Evolutionary conservation across 495 filamentous ascomycete species (phyloP).

Genomic region (Penicillium bialowiezense): DNA sequence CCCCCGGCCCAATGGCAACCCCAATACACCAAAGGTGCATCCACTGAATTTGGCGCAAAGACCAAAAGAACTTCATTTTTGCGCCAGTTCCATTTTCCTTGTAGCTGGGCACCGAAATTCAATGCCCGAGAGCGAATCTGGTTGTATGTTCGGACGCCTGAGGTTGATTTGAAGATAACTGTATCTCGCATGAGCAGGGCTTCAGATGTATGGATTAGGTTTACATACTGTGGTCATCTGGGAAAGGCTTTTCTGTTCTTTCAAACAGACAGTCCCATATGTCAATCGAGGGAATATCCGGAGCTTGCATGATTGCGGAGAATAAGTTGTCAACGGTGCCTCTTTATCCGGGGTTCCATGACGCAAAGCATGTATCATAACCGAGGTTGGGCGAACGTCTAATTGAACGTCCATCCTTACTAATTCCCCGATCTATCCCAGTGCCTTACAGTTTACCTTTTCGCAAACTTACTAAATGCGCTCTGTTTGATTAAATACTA

Average conservation of each 20-base stretch:
- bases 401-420: background rate
- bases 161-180: background rate
- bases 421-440: no score
- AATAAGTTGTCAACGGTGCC: background rate
- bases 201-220: no score
- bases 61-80: slow-evolving; percentile 52
- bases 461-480: no score
- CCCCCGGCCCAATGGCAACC: slow-evolving; percentile 79
- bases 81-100: slow-evolving; percentile 37
- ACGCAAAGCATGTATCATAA: background rate
- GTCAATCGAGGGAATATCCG: background rate
- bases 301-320: background rate
- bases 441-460: no score
- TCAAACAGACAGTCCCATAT: slow-evolving; percentile 2
- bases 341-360: background rate
- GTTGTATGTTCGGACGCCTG: background rate
- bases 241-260: background rate
- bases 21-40: slow-evolving; percentile 62
- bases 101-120: background rate
- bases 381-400: background rate
- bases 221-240: background rate
- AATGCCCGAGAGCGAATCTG: background rate
- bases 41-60: slow-evolving; percentile 65
- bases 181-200: background rate
- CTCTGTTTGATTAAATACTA: no score